A percentile compares a stretch with the other conserved stretches of the same genome.
These are phyloP conservation scores for Sugiyamaella mastotermitis DNA, from an alignment of 805 yeast genomes.

Conservation along the genomic window DNA sequence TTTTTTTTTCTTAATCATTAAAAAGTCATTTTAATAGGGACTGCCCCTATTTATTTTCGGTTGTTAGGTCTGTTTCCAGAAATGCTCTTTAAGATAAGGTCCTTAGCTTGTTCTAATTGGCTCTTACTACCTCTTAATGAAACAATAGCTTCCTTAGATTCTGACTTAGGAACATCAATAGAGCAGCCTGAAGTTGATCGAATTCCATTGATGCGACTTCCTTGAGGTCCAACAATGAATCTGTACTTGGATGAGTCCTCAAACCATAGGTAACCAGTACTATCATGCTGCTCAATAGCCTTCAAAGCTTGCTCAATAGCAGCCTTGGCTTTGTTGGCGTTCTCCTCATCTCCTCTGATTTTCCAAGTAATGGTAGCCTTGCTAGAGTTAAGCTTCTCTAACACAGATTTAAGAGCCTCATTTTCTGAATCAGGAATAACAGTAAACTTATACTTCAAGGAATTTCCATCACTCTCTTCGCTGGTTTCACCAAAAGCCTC, in stretches of 20 bases:
- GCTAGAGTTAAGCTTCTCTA: background rate
- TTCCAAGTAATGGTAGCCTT: conserved; percentile 3
- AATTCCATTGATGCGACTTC: conserved; percentile 56
- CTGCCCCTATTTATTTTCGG: too few species aligned
- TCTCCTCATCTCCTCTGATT: conserved; percentile 43
- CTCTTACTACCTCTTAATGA: conserved; percentile 55
- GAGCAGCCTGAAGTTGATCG: conserved; percentile 54
- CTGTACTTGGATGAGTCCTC: conserved; percentile 47
- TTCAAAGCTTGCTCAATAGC: conserved; percentile 46
- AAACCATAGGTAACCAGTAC: conserved; percentile 59
- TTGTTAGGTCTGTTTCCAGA: too few species aligned
- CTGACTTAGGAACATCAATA: conserved; percentile 57
- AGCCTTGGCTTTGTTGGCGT: conserved; percentile 47
- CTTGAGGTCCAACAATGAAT: conserved; percentile 71
- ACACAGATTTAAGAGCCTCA: conserved; percentile 1
- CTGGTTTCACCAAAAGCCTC: conserved; percentile 36
- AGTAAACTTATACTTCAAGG: conserved; percentile 40
- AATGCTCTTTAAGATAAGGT: conserved; percentile 28
- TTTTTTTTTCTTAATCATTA: too few species aligned
- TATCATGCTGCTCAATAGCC: conserved; percentile 39
- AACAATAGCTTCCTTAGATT: conserved; percentile 48
- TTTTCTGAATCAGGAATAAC: conserved; percentile 29
- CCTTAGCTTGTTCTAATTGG: conserved; percentile 46
- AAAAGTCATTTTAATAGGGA: too few species aligned
- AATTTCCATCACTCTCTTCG: conserved; percentile 27